Evolutionary conservation across 78 protist species (phyloP).

Genomic region (Dictyostelium brefeldianum): DNA sequence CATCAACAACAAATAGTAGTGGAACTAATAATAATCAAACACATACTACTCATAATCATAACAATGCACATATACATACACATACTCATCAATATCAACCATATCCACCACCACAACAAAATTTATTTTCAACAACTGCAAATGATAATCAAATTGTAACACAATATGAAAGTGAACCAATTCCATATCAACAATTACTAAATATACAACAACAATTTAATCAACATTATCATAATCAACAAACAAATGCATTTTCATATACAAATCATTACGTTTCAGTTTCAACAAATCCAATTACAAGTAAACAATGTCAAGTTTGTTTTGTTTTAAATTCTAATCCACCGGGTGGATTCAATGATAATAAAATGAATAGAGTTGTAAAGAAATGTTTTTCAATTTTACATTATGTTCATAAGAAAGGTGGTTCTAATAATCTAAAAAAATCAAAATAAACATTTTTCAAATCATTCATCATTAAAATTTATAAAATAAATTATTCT

Average conservation of each 20-base stretch:
- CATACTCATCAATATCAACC: not conserved
- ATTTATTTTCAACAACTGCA: not conserved
- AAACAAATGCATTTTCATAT: not conserved
- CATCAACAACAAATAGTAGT: not conserved
- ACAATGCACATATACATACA: too few relatives aligned
- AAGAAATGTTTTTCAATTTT: conserved; percentile 43
- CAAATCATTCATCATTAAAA: too few relatives aligned
- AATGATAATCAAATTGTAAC: not conserved
- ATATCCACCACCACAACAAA: too few relatives aligned
- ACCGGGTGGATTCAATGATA: conserved; percentile 14
- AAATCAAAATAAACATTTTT: too few relatives aligned
- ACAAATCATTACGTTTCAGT: not conserved
- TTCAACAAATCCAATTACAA: not conserved
- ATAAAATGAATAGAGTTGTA: conserved; percentile 44
- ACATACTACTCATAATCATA: not conserved
- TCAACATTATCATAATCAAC: not conserved
- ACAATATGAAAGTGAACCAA: too few relatives aligned
- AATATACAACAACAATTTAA: not conserved
- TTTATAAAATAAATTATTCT: too few relatives aligned
- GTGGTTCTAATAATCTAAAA: not conserved
- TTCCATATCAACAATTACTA: too few relatives aligned
- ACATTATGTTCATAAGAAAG: not conserved
- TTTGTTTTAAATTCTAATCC: not conserved
- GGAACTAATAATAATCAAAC: too few relatives aligned
- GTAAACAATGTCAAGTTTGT: conserved; percentile 35